Evolutionary conservation across 331 rosid genomes (phyloP).

Genomic region (Erythrophleum ivorense): DNA sequence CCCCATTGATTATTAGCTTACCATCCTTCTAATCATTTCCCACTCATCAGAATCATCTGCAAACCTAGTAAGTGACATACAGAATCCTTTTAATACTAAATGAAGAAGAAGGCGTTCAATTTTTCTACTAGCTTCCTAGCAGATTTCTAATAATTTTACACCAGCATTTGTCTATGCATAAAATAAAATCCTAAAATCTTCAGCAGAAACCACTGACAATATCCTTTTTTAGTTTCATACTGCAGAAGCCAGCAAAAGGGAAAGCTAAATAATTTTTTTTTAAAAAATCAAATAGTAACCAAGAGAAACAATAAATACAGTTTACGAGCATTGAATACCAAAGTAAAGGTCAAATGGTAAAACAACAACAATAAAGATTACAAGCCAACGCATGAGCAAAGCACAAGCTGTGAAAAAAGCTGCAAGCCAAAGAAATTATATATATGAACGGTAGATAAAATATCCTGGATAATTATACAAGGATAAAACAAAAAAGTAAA

Average conservation of each 20-base stretch:
- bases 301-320: background rate
- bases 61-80: background rate
- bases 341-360: background rate
- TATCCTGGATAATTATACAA: background rate
- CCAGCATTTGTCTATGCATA: background rate
- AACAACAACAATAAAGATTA: background rate
- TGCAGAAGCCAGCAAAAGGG: background rate
- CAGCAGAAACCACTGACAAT: background rate
- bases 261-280: background rate
- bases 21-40: background rate
- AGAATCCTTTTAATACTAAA: background rate
- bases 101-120: background rate
- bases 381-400: background rate
- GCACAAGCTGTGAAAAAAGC: slow-evolving; percentile 10
- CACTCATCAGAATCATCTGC: background rate
- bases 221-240: background rate
- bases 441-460: background rate
- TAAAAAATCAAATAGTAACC: background rate
- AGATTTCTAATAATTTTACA: background rate
- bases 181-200: background rate
- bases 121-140: background rate
- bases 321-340: background rate
- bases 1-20: background rate
- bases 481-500: slow-evolving; percentile 6
- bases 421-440: background rate